Evolutionary conservation across 179 eudicot genomes (phyloP).

Genomic region (Silene noctiflora): DNA sequence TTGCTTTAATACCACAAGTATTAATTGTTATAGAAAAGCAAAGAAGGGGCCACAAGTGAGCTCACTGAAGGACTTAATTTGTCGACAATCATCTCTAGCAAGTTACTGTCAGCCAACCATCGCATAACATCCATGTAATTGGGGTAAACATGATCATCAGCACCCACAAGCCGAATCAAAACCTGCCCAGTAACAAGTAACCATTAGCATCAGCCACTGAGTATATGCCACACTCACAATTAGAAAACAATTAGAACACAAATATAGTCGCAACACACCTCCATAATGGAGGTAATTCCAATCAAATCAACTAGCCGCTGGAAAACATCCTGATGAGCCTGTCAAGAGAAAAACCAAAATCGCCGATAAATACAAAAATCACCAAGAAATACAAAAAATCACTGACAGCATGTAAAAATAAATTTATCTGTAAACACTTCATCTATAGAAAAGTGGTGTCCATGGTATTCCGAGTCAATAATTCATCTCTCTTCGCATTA

Average conservation of each 20-base stretch:
- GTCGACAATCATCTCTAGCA: conserved; percentile 97
- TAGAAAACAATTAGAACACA: background rate
- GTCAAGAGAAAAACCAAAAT: conserved; percentile 20
- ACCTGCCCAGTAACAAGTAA: conserved; percentile 46
- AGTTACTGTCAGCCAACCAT: conserved; percentile 87
- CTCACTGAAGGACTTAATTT: conserved; percentile 77
- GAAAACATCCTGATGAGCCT: conserved; percentile 89
- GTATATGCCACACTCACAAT: background rate
- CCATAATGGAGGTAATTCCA: conserved; percentile 97
- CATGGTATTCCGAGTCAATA: too few species aligned
- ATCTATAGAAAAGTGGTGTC: background rate
- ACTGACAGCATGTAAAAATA: background rate
- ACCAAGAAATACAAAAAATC: background rate
- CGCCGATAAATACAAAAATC: background rate
- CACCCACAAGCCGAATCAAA: conserved; percentile 86
- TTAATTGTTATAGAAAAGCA: background rate
- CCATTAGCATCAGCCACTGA: conserved; percentile 2
- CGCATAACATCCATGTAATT: conserved; percentile 80
- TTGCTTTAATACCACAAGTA: background rate
- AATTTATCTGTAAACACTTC: background rate
- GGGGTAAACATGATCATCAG: conserved; percentile 91
- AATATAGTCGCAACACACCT: conserved; percentile 43
- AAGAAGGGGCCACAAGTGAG: conserved; percentile 8
- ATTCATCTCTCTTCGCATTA: background rate
- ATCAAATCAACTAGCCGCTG: conserved; percentile 86